Percentiles rank a stretch among this genome's conserved stretches.
phyloP scores from a whole-genome alignment of 139 green algal genomes.

The Spirogloea muscicola region DNA sequence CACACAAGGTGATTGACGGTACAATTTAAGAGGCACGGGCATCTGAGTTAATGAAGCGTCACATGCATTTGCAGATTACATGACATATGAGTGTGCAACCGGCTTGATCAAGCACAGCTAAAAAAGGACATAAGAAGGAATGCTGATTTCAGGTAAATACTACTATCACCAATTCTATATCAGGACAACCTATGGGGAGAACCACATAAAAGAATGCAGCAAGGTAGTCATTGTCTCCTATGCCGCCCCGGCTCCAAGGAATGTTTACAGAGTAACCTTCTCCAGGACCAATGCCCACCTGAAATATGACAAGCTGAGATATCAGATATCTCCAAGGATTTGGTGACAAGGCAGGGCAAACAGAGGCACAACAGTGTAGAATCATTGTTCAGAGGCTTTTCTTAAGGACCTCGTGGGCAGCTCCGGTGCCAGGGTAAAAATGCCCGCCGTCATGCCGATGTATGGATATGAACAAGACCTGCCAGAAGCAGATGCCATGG shows the following conservation, averaged over 20 bases:
- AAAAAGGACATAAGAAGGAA: no score
- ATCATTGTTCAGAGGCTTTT: no score
- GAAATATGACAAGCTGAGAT: no score
- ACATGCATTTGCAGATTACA: neutral
- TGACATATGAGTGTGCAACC: no score
- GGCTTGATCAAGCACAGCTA: neutral
- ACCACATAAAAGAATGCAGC: constrained; percentile 14
- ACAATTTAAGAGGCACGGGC: no score
- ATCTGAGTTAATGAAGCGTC: neutral
- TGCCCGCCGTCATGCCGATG: constrained; percentile 52
- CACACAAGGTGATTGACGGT: no score
- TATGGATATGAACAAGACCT: constrained; percentile 74
- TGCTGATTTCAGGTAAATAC: no score
- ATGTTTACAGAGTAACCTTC: constrained; percentile 27
- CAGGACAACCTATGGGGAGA: constrained; percentile 31
- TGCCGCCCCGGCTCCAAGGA: constrained; percentile 22
- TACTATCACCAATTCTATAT: no score
- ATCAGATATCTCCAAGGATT: no score
- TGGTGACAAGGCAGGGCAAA: no score
- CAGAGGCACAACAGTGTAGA: no score
- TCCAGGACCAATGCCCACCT: constrained; percentile 7
- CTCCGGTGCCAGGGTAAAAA: constrained; percentile 66
- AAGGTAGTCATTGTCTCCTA: constrained; percentile 28
- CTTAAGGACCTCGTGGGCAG: constrained; percentile 52
- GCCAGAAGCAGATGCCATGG: no score